Evolutionary conservation across 257 asterid species (phyloP).

Genomic region (Plectranthus barbatus): DNA sequence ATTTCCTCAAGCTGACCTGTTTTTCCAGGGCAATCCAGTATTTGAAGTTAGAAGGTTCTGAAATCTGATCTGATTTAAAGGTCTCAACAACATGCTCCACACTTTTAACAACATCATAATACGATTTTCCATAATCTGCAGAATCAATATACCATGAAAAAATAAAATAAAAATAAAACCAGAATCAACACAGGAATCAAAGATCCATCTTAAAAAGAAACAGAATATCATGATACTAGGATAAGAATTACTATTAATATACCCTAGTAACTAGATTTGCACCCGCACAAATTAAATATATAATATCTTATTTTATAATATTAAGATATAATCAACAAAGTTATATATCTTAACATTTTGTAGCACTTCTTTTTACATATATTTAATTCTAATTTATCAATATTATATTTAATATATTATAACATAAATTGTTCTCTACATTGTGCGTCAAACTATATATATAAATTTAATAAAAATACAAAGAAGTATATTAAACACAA

Average conservation of each 20-base stretch:
- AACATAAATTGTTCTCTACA: no score
- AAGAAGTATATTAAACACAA: no score
- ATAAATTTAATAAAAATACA: no score
- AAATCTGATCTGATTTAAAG: slow-evolving; percentile 63
- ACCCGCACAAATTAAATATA: no score
- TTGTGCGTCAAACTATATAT: no score
- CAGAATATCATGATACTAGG: slow-evolving; percentile 5
- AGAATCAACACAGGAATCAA: slow-evolving; percentile 7
- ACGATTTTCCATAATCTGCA: slow-evolving; percentile 86
- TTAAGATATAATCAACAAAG: no score
- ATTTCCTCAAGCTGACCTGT: slow-evolving; percentile 49
- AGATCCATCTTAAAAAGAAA: background rate
- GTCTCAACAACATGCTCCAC: slow-evolving; percentile 71
- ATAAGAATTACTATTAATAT: background rate
- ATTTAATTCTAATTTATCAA: no score
- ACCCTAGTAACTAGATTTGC: no score
- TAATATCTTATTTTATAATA: no score
- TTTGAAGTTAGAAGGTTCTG: slow-evolving; percentile 72
- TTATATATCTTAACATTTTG: no score
- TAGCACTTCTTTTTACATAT: no score
- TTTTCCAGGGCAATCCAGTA: slow-evolving; percentile 85
- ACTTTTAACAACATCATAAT: slow-evolving; percentile 64
- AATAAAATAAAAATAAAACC: slow-evolving; percentile 5
- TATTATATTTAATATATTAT: no score
- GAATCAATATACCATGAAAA: slow-evolving; percentile 6